Base-by-base conservation (phyloP, 371 early-diverging fungal species). In the Basidiobolus meristosporus region DNA sequence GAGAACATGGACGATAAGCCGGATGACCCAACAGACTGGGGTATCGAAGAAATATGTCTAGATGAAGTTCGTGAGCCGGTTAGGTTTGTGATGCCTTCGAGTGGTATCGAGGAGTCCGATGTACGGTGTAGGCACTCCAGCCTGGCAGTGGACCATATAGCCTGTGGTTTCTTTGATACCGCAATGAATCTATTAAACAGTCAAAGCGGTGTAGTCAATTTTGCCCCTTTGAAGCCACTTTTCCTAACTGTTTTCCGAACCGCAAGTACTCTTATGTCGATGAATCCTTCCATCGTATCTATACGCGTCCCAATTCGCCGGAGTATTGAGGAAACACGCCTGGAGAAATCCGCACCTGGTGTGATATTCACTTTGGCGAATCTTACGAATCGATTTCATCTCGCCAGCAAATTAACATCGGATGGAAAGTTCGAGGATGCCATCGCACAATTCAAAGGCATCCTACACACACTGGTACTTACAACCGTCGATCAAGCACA, bases 161-260 rank as follows among this genome's bases (percentile, higher is more conserved):
- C n/a, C n/a, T n/a, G n/a, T n/a, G n/a, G n/a, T n/a, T n/a, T n/a
- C n/a, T n/a, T n/a, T n/a, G n/a, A n/a, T n/a, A n/a, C n/a, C n/a
- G n/a, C n/a, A n/a, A n/a, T n/a, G n/a, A n/a, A n/a, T 73, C 59
- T 86, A 26, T 60, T 93, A 33, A 83, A 85, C 53, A 73, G 81
- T 26, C 90, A 90, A 63, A 71, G 72, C 14, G 90, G 92, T 19
- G 74, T 81, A 44, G 70, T 77, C 38, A 79, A 84, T 55, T 93
- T 93, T 67, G 81, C 70, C 26, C 85, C 89, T 3, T 68, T 96
- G 33, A 88, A 89, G 59, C 64, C 75, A 4, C 61, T 71, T 31
- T 90, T 96, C 56, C 43, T 91, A 56, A 59, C 77, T 20, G 73
- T 85, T 16, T 86, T 70, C 60, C 69, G 77, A 49, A 68, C 87